Evolutionary conservation across 1,284 basidiomycete species (phyloP), one percentile per base, ranked within the genome.

Genomic region (Neolentinus lepideus): DNA sequence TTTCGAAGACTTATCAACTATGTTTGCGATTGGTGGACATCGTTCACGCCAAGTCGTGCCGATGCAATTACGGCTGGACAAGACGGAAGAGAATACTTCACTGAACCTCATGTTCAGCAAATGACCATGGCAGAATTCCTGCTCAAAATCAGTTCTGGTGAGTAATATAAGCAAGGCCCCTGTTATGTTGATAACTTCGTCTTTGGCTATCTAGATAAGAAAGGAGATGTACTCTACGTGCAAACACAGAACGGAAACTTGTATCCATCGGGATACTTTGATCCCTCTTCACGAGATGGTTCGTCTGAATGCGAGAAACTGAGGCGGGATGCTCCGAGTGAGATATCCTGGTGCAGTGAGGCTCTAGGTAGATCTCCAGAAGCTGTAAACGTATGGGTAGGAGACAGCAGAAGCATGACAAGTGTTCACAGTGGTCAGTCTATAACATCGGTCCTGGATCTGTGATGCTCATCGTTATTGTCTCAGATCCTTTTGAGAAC

Each of bases 181-280:
- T 35, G 33, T 35, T 21, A n/a, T 43, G 12, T 16, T 43, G 8
- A 21, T 16, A 6, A 4, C 38, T 43, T n/a, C 38, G n/a, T 43
- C 19, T 9, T 43, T 16, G 12, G 6, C 12, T 43, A 16, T 43
- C 43, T 36, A 25, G 11, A 57, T 9, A 19, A 51, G 14, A 19
- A 59, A 21, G 36, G 58, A 3, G 80, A 88, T 54, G 77, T 85
- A 2, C 71, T 77, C 58, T 96, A 95, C 68, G 75, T 96, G 4
- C 94, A 96, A 67, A 91, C 88, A 1, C 94, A 96, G 68, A 92
- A 96, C 67, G 93, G 93, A 10, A 96, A 96, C 67, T 63, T 96
- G 29, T 90, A 82, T 62, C 76, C 80, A 1, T 70, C 65, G 56
- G 63, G 65, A 45, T 75, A 74, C 61, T 81, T 78, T 58, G 64